phyloP scores from a whole-genome alignment of 805 yeast species.

The Hagleromyces aurorensis region DNA sequence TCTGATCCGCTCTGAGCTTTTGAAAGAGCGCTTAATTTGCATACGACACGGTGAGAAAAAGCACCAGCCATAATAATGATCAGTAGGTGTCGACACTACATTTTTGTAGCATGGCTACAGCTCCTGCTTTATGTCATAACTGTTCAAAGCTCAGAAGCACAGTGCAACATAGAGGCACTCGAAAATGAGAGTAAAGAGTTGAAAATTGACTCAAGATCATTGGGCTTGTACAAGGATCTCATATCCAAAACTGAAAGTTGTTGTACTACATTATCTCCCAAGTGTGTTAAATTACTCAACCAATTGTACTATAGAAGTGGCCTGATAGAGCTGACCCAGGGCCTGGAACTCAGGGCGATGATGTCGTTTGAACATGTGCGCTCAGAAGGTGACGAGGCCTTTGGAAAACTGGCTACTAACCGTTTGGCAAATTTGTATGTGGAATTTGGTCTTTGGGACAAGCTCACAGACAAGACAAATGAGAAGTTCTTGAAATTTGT shows the following conservation, averaged over 20 bases:
- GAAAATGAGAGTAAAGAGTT: slow-evolving; percentile 5
- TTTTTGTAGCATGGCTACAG: too few species aligned
- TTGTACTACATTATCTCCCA: slow-evolving; percentile 1
- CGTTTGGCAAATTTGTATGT: slow-evolving; percentile 43
- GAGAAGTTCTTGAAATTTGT: slow-evolving; percentile 14
- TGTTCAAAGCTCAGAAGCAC: too few species aligned
- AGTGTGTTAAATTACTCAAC: slow-evolving; percentile 8
- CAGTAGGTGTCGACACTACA: too few species aligned
- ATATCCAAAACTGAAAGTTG: slow-evolving; percentile 8
- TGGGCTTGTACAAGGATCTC: slow-evolving; percentile 10
- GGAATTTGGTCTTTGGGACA: slow-evolving; percentile 44
- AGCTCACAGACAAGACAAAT: slow-evolving; percentile 19
- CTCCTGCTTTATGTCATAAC: too few species aligned
- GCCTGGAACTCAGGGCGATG: slow-evolving; percentile 46
- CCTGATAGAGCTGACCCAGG: slow-evolving; percentile 48
- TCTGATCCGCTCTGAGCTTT: too few species aligned
- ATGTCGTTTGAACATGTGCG: slow-evolving; percentile 44
- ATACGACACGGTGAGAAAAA: too few species aligned
- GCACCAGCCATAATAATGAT: too few species aligned
- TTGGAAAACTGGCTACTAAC: slow-evolving; percentile 40
- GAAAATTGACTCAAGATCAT: slow-evolving; percentile 10
- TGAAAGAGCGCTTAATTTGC: too few species aligned
- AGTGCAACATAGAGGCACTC: slow-evolving; percentile 7
- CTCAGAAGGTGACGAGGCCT: slow-evolving; percentile 30
- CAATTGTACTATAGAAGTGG: slow-evolving; percentile 52